phyloP scores from a whole-genome alignment of 768 basidiomycete species.

The Naganishia kalamii region DNA sequence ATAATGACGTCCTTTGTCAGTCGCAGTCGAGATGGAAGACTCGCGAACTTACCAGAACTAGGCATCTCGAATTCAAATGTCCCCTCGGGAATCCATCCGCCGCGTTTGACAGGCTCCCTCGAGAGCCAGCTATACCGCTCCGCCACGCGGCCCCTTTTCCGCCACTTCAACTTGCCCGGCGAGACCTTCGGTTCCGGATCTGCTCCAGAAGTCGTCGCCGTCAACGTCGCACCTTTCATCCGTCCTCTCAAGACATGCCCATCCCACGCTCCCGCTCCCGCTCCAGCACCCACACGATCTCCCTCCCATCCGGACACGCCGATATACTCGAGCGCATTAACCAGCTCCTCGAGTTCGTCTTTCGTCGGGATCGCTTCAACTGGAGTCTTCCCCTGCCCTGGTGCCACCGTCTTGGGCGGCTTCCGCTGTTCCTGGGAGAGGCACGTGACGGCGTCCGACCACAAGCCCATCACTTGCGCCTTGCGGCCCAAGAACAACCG shows the following conservation, averaged over 20 bases:
- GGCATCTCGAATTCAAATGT: slow-evolving; percentile 40
- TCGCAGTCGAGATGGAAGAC: slow-evolving; percentile 11
- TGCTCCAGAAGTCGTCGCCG: not conserved
- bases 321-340: slow-evolving; percentile 32
- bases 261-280: slow-evolving; percentile 26
- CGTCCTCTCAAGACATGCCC: slow-evolving; percentile 18
- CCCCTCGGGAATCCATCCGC: slow-evolving; percentile 42
- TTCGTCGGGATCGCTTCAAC: slow-evolving; percentile 12
- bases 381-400: too few species aligned
- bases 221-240: not conserved
- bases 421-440: not conserved
- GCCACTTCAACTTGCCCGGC: slow-evolving; percentile 19
- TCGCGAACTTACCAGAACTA: slow-evolving; percentile 13
- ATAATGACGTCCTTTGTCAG: not conserved
- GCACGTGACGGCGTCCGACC: slow-evolving; percentile 17
- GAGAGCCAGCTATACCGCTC: slow-evolving; percentile 14
- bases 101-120: slow-evolving; percentile 28
- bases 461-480: slow-evolving; percentile 13
- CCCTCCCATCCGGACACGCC: slow-evolving; percentile 34
- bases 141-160: slow-evolving; percentile 22
- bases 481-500: slow-evolving; percentile 6
- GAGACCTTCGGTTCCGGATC: not conserved
- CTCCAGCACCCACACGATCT: slow-evolving; percentile 31
- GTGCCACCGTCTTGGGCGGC: not conserved
- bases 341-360: slow-evolving; percentile 35